These are phyloP conservation scores for Moesziomyces sp. DNA, from an alignment of 1,284 basidiomycete genomes.

Conservation along the genomic window DNA sequence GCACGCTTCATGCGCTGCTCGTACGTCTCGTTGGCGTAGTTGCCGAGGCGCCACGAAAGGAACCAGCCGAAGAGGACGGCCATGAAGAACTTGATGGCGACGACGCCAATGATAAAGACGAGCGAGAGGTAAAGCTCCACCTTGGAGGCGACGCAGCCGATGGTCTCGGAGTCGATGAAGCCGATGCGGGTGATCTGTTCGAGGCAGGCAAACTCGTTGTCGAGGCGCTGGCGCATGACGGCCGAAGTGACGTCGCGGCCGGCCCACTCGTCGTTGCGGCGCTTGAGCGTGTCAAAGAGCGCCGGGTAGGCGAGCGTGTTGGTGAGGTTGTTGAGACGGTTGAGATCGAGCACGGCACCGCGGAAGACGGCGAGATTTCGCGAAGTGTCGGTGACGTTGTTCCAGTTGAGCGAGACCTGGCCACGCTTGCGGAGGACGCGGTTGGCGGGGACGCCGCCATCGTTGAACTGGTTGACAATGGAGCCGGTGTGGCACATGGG, in stretches of 20 bases:
- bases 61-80: constrained; percentile 98
- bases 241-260: constrained; percentile 86
- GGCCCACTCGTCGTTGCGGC: constrained; percentile 78
- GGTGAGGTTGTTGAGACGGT: constrained; percentile 85
- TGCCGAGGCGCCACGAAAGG: constrained; percentile 90
- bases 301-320: constrained; percentile 79
- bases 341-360: constrained; percentile 87
- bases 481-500: constrained; percentile 51
- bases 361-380: constrained; percentile 91
- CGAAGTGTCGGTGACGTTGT: constrained; percentile 76
- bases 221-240: constrained; percentile 76
- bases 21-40: constrained; percentile 92
- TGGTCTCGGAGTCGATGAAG: constrained; percentile 90
- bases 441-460: constrained; percentile 30
- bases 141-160: constrained; percentile 94
- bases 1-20: constrained; percentile 91
- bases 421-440: constrained; percentile 72
- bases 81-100: constrained; percentile 94
- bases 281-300: constrained; percentile 82
- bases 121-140: constrained; percentile 95
- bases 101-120: constrained; percentile 96
- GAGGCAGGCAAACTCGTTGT: constrained; percentile 80
- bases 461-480: constrained; percentile 43
- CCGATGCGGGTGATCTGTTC: constrained; percentile 87
- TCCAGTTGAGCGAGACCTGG: constrained; percentile 93